Evolutionary conservation across 2,329 filamentous ascomycete species (phyloP).

Genomic region (Achaetomium macrosporum): DNA sequence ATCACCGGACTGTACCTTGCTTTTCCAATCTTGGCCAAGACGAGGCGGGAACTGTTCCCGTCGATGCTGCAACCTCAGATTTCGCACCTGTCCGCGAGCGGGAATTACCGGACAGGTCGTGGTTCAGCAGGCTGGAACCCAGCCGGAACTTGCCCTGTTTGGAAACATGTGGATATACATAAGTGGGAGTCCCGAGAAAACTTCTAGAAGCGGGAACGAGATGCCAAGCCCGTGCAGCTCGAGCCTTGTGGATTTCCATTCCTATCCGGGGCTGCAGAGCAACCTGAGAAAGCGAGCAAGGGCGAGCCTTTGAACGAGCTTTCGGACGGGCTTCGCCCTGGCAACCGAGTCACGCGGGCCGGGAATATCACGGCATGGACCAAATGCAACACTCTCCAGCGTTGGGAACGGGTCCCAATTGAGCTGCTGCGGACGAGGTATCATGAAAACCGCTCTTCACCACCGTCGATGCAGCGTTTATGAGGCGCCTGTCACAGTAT

Average conservation of each 20-base stretch:
- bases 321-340: not conserved
- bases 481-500: no score
- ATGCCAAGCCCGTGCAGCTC: slow-evolving; percentile 5
- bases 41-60: not conserved
- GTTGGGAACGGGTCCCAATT: no score
- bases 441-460: no score
- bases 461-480: no score
- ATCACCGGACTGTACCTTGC: no score
- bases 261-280: not conserved
- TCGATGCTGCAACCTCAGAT: not conserved
- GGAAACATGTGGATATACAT: not conserved
- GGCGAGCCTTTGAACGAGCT: not conserved
- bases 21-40: no score
- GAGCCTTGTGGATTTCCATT: not conserved
- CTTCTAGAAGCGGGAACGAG: slow-evolving; percentile 14
- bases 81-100: not conserved
- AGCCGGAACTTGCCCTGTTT: not conserved
- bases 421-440: no score
- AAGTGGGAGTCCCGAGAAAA: not conserved
- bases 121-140: not conserved
- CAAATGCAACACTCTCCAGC: not conserved
- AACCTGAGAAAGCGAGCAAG: not conserved
- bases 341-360: not conserved
- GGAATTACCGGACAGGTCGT: not conserved
- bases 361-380: not conserved